These are phyloP conservation scores for Exophiala aquamarina DNA, from an alignment of 2,329 filamentous ascomycete species.

Conservation along the genomic window DNA sequence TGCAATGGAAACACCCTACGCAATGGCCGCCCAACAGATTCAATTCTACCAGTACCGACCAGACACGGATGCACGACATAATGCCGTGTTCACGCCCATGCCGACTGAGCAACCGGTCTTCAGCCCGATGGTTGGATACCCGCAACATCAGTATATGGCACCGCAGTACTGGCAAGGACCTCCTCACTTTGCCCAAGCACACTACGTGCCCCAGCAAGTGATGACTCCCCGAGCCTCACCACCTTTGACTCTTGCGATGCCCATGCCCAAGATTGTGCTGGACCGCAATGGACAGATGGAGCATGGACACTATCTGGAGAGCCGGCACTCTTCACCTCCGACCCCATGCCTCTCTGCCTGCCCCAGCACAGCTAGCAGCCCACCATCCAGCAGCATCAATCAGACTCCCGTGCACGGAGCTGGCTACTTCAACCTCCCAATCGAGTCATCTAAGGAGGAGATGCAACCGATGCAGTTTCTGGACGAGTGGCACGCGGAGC, in stretches of 20 bases:
- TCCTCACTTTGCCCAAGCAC: constrained; percentile 55
- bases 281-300: constrained; percentile 27
- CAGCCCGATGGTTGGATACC: constrained; percentile 38
- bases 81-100: constrained; percentile 72
- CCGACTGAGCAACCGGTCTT: constrained; percentile 53
- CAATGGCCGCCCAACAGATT: constrained; percentile 40
- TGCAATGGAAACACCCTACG: constrained; percentile 22
- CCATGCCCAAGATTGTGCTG: constrained; percentile 48
- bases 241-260: constrained; percentile 71
- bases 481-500: constrained; percentile 25
- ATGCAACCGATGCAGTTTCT: constrained; percentile 21
- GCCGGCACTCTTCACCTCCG: constrained; percentile 67
- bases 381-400: constrained; percentile 64
- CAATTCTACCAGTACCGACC: constrained; percentile 87
- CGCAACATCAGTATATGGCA: constrained; percentile 39
- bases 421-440: constrained; percentile 28
- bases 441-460: constrained; percentile 27
- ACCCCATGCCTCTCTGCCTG: constrained; percentile 85
- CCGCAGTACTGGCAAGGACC: constrained; percentile 37
- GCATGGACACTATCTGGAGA: constrained; percentile 26
- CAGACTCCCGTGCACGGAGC: constrained; percentile 26
- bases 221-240: constrained; percentile 77
- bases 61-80: constrained; percentile 70
- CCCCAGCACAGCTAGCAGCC: constrained; percentile 83
- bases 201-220: constrained; percentile 35